Evolutionary conservation across 345 rosid species (phyloP), one percentile per base, ranked within the genome.

Genomic region (Euphorbia lathyris): DNA sequence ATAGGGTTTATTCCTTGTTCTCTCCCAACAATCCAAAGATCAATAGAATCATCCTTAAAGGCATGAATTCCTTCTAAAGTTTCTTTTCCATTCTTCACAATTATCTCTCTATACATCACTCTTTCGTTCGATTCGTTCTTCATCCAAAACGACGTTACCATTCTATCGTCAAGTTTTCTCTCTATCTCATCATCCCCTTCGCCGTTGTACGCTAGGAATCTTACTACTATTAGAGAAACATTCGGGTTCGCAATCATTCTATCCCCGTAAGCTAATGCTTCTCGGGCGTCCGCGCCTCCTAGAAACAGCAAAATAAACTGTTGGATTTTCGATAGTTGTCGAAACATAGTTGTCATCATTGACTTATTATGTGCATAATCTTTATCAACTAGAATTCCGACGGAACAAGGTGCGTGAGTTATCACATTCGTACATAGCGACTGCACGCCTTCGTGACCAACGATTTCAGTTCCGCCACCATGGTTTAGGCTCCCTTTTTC

Each of bases 221-320:
- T 68, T 17, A 89, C 70, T 19, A 88, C 84, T 0, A 79, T 82
- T 14, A 91, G 65, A 1, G 45, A 61, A 26, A 86, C 86, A 7
- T 83, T 73, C 0, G 86, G 84, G 38, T 88, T 85, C 8, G 23
- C 73, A 0, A 64, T 78, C 89, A 88, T 86, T 50, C 90, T 68
- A 2, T 87, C 91, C 0, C 96, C 86, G 11, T 78, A 78, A 9
- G 82, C 82, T 7, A 91, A 76, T 11, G 92, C 91, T 71, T 93
- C 97, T 63, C 97, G 80, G 12, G 83, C 76, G 52, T 91, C 97
- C 6, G 92, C 78, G n/a, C 98, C 98, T 58, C 96, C 98, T 6
- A 86, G 30, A 56, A 93, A 93, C 27, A 91, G 34, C 61, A 93
- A 60, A 0, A 77, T 81, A 3, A 80, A 80, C 17, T 78, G 74